Conservation (phyloP, 139 green algal genomes). For the Volvox reticuliferus region DNA sequence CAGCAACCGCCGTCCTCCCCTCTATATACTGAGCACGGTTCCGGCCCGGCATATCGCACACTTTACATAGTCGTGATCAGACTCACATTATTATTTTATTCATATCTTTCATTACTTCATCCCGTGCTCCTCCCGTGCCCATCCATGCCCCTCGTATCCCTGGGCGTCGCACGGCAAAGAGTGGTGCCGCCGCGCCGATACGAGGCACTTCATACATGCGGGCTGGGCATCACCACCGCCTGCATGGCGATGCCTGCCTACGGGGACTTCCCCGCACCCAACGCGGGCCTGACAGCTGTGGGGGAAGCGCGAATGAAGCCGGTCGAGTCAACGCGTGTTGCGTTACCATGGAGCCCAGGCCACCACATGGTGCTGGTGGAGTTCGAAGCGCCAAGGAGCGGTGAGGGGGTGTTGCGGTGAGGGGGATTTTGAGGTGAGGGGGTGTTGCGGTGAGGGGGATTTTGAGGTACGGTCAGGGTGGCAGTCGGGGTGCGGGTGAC, state of each 20-base stretch:
- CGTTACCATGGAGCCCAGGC: conserved; percentile 37
- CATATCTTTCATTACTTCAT: not conserved
- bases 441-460: too few relatives aligned
- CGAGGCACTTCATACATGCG: not conserved
- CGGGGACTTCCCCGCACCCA: not conserved
- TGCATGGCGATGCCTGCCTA: conserved; percentile 61
- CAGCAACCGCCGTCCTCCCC: too few relatives aligned
- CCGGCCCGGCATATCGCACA: not conserved
- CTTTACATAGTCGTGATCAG: not conserved
- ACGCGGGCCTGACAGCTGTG: conserved; percentile 41
- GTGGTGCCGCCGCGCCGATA: not conserved
- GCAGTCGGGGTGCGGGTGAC: too few relatives aligned
- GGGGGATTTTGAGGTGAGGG: too few relatives aligned
- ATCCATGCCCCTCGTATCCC: not conserved
- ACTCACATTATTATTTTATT: not conserved
- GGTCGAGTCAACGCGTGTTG: conserved; percentile 24
- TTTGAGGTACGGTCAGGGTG: too few relatives aligned
- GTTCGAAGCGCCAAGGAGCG: not conserved
- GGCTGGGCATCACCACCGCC: conserved; percentile 49
- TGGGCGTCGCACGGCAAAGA: not conserved
- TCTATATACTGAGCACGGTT: not conserved
- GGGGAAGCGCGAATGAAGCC: conserved; percentile 65
- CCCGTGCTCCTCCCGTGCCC: not conserved
- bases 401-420: not conserved
- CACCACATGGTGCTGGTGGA: conserved; percentile 34